Percentiles rank a stretch among this genome's conserved stretches.
Evolutionary conservation across 176 grass and related monocot genomes (phyloP).

Genomic region (Elymus sibiricus): DNA sequence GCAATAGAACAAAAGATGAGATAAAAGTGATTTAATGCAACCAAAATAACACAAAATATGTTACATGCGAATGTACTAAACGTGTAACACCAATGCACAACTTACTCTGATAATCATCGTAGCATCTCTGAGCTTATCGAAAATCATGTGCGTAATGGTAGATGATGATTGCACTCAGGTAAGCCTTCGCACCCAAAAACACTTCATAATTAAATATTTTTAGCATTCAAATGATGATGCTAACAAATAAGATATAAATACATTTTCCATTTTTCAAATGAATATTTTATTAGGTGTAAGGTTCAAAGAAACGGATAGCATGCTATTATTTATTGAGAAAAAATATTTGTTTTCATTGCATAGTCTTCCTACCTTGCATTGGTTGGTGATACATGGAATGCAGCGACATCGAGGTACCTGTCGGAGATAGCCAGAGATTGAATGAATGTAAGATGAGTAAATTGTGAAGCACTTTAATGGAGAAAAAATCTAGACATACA

Average conservation of each 20-base stretch:
- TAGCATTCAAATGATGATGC: background rate
- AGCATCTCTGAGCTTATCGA: slow-evolving; percentile 93
- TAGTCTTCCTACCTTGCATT: slow-evolving; percentile 25
- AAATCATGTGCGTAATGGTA: slow-evolving; percentile 97
- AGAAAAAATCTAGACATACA: no score
- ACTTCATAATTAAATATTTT: background rate
- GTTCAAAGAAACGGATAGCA: background rate
- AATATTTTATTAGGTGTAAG: background rate
- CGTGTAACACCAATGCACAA: background rate
- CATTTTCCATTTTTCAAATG: background rate
- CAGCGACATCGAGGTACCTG: slow-evolving; percentile 77
- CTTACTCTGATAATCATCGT: slow-evolving; percentile 97
- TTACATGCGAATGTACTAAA: background rate
- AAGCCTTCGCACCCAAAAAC: slow-evolving; percentile 53
- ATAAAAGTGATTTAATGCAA: background rate
- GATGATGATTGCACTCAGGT: slow-evolving; percentile 85
- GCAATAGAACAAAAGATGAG: slow-evolving; percentile 4
- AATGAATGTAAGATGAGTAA: background rate
- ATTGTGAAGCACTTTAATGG: no score
- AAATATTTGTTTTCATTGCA: background rate
- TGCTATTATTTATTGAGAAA: background rate
- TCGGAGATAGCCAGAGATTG: background rate
- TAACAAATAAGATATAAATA: no score
- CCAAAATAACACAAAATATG: slow-evolving; percentile 4
- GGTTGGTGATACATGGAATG: slow-evolving; percentile 76